These are phyloP conservation scores for Talaromyces adpressus DNA, from an alignment of 495 filamentous ascomycete species.

Conservation along the genomic window DNA sequence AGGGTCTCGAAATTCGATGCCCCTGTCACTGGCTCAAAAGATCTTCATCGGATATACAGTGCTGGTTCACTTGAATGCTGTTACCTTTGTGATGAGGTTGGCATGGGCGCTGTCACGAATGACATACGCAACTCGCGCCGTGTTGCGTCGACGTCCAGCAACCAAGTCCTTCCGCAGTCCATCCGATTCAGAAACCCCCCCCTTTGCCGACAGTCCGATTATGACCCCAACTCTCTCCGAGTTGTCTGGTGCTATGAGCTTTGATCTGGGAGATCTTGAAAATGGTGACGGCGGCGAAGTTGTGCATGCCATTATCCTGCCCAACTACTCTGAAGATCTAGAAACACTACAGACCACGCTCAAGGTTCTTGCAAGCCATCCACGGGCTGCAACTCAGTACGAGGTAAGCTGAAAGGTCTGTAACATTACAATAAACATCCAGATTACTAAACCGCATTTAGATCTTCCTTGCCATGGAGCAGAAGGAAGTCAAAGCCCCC, in stretches of 20 bases:
- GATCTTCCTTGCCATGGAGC: slow-evolving; percentile 69
- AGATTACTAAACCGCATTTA: slow-evolving; percentile 21
- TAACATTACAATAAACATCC: background rate
- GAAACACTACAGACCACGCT: slow-evolving; percentile 58
- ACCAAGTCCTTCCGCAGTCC: background rate
- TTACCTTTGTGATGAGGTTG: slow-evolving; percentile 26
- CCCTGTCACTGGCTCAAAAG: slow-evolving; percentile 20
- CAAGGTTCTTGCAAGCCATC: slow-evolving; percentile 57
- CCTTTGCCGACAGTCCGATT: background rate
- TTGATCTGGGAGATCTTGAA: slow-evolving; percentile 6
- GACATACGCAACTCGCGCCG: slow-evolving; percentile 15
- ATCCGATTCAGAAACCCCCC: background rate
- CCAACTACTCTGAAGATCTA: slow-evolving; percentile 64
- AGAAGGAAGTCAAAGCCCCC: slow-evolving; percentile 45
- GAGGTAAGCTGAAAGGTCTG: slow-evolving; percentile 42
- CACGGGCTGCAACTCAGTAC: slow-evolving; percentile 53
- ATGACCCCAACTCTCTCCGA: background rate
- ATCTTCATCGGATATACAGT: slow-evolving; percentile 27
- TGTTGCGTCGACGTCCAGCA: slow-evolving; percentile 18
- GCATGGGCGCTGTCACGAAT: slow-evolving; percentile 20
- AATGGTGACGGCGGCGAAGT: slow-evolving; percentile 23
- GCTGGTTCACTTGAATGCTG: slow-evolving; percentile 23
- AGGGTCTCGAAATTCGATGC: slow-evolving; percentile 5
- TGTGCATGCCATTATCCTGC: slow-evolving; percentile 58
- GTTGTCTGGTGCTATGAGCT: background rate